Evolutionary conservation across 2,329 filamentous ascomycete species (phyloP).

Genomic region (Colletotrichum sp.): DNA sequence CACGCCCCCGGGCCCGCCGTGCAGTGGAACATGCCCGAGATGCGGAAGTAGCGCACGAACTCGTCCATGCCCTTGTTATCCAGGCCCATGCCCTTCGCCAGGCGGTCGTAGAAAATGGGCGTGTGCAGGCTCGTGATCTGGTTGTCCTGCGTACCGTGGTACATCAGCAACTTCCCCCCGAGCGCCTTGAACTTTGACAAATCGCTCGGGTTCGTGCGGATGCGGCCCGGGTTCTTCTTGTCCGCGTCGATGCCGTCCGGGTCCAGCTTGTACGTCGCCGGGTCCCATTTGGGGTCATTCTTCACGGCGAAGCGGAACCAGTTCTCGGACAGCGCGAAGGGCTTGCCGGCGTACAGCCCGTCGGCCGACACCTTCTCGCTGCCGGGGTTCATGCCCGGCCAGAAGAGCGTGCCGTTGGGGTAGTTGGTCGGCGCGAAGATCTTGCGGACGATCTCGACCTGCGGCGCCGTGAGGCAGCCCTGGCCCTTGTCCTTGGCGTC

Average conservation of each 20-base stretch:
- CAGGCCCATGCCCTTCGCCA: slow-evolving; percentile 49
- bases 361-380: slow-evolving; percentile 49
- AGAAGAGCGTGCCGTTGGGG: slow-evolving; percentile 40
- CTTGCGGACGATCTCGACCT: slow-evolving; percentile 39
- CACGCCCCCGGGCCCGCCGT: slow-evolving; percentile 50
- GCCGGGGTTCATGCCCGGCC: slow-evolving; percentile 52
- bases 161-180: slow-evolving; percentile 51
- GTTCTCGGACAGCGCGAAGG: slow-evolving; percentile 29
- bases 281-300: slow-evolving; percentile 41
- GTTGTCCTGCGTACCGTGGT: slow-evolving; percentile 49
- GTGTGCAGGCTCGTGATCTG: slow-evolving; percentile 49
- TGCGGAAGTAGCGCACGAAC: slow-evolving; percentile 56
- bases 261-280: slow-evolving; percentile 34
- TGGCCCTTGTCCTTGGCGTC: slow-evolving; percentile 15
- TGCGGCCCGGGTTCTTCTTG: slow-evolving; percentile 38
- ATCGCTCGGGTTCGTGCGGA: slow-evolving; percentile 43
- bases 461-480: slow-evolving; percentile 41
- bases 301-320: slow-evolving; percentile 46
- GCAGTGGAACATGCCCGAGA: slow-evolving; percentile 62
- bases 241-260: slow-evolving; percentile 35
- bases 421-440: slow-evolving; percentile 30
- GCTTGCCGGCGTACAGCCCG: slow-evolving; percentile 39
- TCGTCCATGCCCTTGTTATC: slow-evolving; percentile 38
- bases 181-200: slow-evolving; percentile 41
- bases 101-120: slow-evolving; percentile 54